These are phyloP conservation scores for Sporothrix pseudoabietina DNA, from an alignment of 2,329 filamentous ascomycete species.

Conservation along the genomic window DNA sequence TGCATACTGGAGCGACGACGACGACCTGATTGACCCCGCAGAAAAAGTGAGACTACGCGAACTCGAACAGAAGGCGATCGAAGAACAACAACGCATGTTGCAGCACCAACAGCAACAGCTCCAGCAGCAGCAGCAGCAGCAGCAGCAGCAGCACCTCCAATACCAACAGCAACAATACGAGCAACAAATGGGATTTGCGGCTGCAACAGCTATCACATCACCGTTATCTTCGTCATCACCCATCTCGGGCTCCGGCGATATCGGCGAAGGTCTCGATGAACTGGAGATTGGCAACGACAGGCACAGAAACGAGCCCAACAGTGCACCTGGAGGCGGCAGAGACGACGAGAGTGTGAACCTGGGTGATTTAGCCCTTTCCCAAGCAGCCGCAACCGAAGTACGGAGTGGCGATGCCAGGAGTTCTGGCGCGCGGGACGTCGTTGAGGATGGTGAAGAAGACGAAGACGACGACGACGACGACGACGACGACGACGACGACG, in stretches of 20 bases:
- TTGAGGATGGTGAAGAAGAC: not conserved
- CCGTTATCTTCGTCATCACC: not conserved
- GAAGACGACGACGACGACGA: slow-evolving; percentile 7
- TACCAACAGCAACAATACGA: slow-evolving; percentile 30
- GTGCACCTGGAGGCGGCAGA: not conserved
- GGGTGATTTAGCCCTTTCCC: slow-evolving; percentile 22
- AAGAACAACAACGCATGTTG: slow-evolving; percentile 41
- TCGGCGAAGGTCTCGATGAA: not conserved
- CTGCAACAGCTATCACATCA: not conserved
- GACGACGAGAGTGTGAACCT: slow-evolving; percentile 22
- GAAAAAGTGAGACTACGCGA: slow-evolving; percentile 61
- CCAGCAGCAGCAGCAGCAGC: slow-evolving; percentile 40
- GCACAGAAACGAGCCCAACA: not conserved
- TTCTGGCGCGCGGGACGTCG: not conserved
- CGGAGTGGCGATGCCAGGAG: slow-evolving; percentile 26
- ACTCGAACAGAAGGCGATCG: slow-evolving; percentile 48
- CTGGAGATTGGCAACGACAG: not conserved
- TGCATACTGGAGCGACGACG: slow-evolving; percentile 65
- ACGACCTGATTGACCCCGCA: slow-evolving; percentile 62
- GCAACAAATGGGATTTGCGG: slow-evolving; percentile 27
- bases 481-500: slow-evolving; percentile 15
- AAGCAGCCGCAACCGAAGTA: not conserved
- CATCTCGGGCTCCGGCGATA: slow-evolving; percentile 4
- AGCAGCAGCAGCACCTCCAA: slow-evolving; percentile 31
- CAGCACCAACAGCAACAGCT: slow-evolving; percentile 37